Base-by-base conservation (phyloP, 2,329 filamentous ascomycete species). In the Uncinocarpus reesii region DNA sequence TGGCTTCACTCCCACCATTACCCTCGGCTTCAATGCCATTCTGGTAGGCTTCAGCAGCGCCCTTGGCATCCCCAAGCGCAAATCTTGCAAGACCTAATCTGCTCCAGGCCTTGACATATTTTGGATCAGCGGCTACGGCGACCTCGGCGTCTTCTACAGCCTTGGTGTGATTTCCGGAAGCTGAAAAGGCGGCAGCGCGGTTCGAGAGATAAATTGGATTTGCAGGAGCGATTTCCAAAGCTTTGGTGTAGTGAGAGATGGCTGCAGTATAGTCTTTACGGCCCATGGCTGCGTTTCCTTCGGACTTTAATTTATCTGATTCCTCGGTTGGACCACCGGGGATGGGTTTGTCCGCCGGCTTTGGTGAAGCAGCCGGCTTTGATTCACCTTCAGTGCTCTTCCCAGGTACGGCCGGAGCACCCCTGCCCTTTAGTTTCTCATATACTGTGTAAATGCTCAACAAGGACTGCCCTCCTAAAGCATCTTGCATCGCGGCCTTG, bases 201-300 rank as follows among this genome's bases (percentile, higher is more conserved):
- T 98, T 98, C 54, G 87, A 95, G 34, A 98, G 83, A 76, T 92
- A 98, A 68, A 98, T 92, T 32, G 89, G 86, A 71, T 98, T 96
- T 56, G 79, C 74, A 1, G 92, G 87, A 57, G 86, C 71, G 46
- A 95, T 74, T 48, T 79, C 76, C 21, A 98, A 80, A 3, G 92
- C 92, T 67, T 90, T 77, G 21, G 86, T 86, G 76, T 98, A 98
- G 57, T 85, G 74, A 58, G 86, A 81, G 64, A 96, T 87, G 53
- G 92, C 92, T 35, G 72, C 62, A 38, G 74, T 60, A 73, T 95
- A 95, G 68, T 96, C 87, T 73, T 95, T 95, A 65, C 84, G 79
- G 50, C 86, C 83, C 89, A 98, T 96, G 52, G 90, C 87, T 47
- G 86, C 81, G 71, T 98, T 98, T 58, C 92, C 92, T 62, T 86